Percentiles rank a stretch among this genome's conserved stretches.
phyloP scores from a whole-genome alignment of 805 yeast genomes.

The Candida morakotiae region DNA sequence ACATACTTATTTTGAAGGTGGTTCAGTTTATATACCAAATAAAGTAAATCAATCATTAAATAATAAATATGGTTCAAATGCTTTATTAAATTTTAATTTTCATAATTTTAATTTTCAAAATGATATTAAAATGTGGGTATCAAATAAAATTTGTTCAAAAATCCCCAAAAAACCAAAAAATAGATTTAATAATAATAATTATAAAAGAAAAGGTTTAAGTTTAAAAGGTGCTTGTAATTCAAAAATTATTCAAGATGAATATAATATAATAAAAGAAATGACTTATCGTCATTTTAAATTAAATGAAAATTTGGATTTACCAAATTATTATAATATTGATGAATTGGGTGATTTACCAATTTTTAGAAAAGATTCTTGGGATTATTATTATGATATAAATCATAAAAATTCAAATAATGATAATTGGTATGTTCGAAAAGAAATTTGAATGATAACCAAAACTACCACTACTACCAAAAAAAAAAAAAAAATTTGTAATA shows the following conservation, averaged over 20 bases:
- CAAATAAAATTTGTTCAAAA: conserved; percentile 33
- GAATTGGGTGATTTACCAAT: conserved; percentile 33
- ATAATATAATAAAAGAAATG: conserved; percentile 22
- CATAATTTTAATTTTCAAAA: conserved; percentile 33
- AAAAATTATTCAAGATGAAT: conserved; percentile 34
- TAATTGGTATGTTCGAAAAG: conserved; percentile 15
- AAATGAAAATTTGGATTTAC: conserved; percentile 20
- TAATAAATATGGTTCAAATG: conserved; percentile 28
- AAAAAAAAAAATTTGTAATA: too few species aligned
- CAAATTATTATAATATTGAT: conserved; percentile 19
- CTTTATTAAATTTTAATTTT: conserved; percentile 24
- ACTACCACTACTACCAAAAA: too few species aligned
- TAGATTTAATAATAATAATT: conserved; percentile 10
- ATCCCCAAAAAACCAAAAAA: conserved; percentile 23
- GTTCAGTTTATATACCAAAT: conserved; percentile 31
- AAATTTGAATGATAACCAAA: not conserved
- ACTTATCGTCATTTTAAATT: conserved; percentile 20
- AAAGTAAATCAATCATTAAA: conserved; percentile 26
- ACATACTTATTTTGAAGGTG: conserved; percentile 34
- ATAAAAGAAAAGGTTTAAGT: conserved; percentile 23
- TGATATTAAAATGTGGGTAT: conserved; percentile 46
- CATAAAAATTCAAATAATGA: conserved; percentile 12
- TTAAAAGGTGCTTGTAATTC: conserved; percentile 38
- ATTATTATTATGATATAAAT: conserved; percentile 22
- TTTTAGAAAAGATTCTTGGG: conserved; percentile 37